Conservation (phyloP, 2,329 filamentous ascomycete species). For the Escovopsis weberi region DNA sequence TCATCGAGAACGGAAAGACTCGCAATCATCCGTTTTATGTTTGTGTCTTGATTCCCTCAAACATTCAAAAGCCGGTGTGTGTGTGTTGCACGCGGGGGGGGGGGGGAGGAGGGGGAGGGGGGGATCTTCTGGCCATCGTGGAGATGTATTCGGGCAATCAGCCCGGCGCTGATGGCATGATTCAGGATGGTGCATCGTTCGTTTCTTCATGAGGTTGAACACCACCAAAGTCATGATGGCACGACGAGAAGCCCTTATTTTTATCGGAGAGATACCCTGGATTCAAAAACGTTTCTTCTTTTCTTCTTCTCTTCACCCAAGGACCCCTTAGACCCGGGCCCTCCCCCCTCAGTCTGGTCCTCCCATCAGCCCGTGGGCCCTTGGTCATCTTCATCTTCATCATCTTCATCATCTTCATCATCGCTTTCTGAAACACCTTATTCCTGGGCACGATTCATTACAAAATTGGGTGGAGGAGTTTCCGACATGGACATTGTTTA, state of each 20-base stretch:
- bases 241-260: slow-evolving; percentile 7
- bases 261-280: slow-evolving; percentile 13
- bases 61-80: too few species aligned
- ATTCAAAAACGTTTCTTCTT: slow-evolving; percentile 4
- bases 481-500: too few species aligned
- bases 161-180: not conserved
- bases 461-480: too few species aligned
- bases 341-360: not conserved
- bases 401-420: too few species aligned
- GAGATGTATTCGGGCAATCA: not conserved
- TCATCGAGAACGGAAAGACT: too few species aligned
- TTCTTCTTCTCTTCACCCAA: slow-evolving; percentile 2
- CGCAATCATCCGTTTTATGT: too few species aligned
- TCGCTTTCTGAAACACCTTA: too few species aligned
- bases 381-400: too few species aligned
- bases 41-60: too few species aligned
- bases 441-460: too few species aligned
- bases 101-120: not conserved
- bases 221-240: slow-evolving; percentile 11
- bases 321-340: slow-evolving; percentile 5
- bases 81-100: not conserved
- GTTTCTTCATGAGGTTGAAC: slow-evolving; percentile 9
- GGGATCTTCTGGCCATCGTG: not conserved
- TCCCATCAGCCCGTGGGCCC: too few species aligned
- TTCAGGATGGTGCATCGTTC: not conserved